These are phyloP conservation scores for Citrus reticulata DNA, from an alignment of 345 rosid species.

Conservation along the genomic window DNA sequence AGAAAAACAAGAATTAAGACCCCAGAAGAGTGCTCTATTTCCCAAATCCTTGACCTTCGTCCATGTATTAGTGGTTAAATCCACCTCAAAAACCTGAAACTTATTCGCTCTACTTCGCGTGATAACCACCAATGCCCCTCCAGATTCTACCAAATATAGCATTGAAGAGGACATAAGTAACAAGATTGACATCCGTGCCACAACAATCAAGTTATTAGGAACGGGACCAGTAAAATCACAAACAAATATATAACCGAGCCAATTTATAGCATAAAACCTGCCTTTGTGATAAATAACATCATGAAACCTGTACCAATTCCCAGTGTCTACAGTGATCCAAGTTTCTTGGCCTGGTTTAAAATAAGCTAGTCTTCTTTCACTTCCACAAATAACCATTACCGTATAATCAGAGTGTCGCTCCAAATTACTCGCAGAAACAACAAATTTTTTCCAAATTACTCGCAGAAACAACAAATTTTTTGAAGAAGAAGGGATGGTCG, in stretches of 20 bases:
- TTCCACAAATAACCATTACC: neutral
- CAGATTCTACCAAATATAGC: neutral
- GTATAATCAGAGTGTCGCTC: neutral
- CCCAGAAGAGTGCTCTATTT: neutral
- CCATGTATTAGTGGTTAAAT: neutral
- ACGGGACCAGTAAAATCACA: neutral
- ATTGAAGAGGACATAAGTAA: too few relatives aligned
- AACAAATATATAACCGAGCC: neutral
- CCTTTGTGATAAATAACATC: neutral
- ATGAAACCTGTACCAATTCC: neutral
- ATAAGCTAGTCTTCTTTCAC: neutral
- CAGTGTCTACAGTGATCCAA: neutral
- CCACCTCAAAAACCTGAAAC: neutral
- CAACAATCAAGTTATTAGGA: neutral
- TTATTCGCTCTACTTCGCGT: accelerated
- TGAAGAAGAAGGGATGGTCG: neutral
- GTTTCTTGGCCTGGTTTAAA: neutral
- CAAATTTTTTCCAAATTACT: neutral
- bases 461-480: neutral
- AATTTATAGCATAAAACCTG: neutral
- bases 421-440: neutral
- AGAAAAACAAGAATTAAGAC: neutral
- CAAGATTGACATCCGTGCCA: too few relatives aligned
- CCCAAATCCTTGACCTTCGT: neutral
- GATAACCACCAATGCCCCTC: neutral